Evolutionary conservation across 78 protist genomes (phyloP).

Genomic region (Isochrysis galbana): DNA sequence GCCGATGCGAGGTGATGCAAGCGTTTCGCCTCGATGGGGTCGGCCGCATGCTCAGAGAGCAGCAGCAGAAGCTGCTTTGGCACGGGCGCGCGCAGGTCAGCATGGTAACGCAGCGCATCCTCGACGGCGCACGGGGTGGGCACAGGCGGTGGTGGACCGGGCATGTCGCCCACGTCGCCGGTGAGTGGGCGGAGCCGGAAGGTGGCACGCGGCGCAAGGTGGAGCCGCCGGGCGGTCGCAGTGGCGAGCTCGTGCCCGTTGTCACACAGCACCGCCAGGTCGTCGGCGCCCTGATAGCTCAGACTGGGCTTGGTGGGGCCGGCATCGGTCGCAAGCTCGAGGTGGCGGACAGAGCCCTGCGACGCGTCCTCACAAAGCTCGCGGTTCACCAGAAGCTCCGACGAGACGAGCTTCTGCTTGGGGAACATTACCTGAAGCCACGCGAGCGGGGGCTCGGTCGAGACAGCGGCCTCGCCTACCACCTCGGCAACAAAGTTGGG

Average conservation of each 20-base stretch:
- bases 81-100: constrained; percentile 44
- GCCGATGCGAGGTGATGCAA: background rate
- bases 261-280: constrained; percentile 72
- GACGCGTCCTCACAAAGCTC: background rate
- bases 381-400: background rate
- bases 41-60: background rate
- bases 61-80: constrained; percentile 10
- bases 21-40: background rate
- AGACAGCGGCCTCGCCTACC: background rate
- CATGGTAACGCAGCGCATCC: constrained; percentile 44
- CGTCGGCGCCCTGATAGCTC: constrained; percentile 77
- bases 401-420: background rate
- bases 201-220: constrained; percentile 28
- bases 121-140: constrained; percentile 48
- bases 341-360: constrained; percentile 21
- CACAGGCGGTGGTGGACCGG: constrained; percentile 1
- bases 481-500: background rate
- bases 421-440: background rate
- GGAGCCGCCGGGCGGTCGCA: constrained; percentile 30
- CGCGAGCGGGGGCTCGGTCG: constrained; percentile 21
- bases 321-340: background rate
- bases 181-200: constrained; percentile 48
- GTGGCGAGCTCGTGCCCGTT: constrained; percentile 69
- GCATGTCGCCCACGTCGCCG: constrained; percentile 31
- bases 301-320: background rate